A percentile compares a stretch with the other conserved stretches of the same genome.
Evolutionary conservation across 2,329 filamentous ascomycete genomes (phyloP).

Genomic region (Colletotrichum sp.): DNA sequence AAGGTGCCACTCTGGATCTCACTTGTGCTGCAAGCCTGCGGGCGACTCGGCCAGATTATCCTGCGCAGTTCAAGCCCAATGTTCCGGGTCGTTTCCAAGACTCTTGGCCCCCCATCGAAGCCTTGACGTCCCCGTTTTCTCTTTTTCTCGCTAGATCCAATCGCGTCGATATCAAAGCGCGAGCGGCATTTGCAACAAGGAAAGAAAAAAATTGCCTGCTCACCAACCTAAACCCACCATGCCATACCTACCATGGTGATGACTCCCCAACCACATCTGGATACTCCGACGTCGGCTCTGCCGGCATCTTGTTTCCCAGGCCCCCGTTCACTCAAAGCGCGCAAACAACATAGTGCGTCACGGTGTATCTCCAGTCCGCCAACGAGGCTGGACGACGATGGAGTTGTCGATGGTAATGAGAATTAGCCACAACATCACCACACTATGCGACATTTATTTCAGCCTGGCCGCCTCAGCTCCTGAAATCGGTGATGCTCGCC

Average conservation of each 20-base stretch:
- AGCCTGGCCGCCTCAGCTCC: neutral
- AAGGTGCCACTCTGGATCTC: constrained; percentile 12
- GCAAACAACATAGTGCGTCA: neutral
- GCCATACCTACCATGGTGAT: neutral
- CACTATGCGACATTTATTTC: constrained; percentile 15
- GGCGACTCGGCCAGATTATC: constrained; percentile 12
- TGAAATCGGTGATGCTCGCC: neutral
- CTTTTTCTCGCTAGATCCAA: neutral
- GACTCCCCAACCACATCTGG: constrained; percentile 2
- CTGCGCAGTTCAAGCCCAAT: neutral
- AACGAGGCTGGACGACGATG: neutral
- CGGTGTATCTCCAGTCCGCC: constrained; percentile 7
- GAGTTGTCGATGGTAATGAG: constrained; percentile 7
- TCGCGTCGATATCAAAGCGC: neutral
- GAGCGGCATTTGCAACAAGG: neutral
- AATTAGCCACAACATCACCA: constrained; percentile 10
- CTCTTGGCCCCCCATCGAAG: constrained; percentile 16
- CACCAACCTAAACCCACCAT: neutral
- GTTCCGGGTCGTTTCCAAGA: constrained; percentile 4
- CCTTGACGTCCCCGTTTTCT: neutral
- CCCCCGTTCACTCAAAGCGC: neutral
- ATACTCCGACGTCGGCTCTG: constrained; percentile 16
- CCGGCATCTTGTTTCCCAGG: neutral
- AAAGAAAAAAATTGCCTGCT: neutral
- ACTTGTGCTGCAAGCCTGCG: constrained; percentile 7